These are phyloP conservation scores for Pistacia atlantica DNA, from an alignment of 345 rosid species.

Conservation along the genomic window DNA sequence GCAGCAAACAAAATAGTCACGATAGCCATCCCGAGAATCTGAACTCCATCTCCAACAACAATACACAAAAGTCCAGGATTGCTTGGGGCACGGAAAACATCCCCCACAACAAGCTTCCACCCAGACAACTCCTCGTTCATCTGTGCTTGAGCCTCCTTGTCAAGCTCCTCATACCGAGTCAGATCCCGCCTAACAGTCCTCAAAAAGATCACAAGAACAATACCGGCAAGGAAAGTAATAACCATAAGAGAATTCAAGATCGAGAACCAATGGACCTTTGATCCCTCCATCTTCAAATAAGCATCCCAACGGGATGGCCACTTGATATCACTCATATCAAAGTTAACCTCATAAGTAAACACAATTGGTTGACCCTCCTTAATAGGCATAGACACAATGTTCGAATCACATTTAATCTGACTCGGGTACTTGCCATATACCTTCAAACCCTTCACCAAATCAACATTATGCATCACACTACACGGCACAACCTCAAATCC, in stretches of 20 bases:
- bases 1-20: slow-evolving; percentile 74
- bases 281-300: slow-evolving; percentile 77
- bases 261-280: slow-evolving; percentile 92
- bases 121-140: slow-evolving; percentile 94
- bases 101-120: slow-evolving; percentile 82
- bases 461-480: slow-evolving; percentile 57
- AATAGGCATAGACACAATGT: slow-evolving; percentile 62
- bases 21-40: slow-evolving; percentile 75
- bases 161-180: slow-evolving; percentile 86
- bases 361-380: slow-evolving; percentile 75
- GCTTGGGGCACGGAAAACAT: slow-evolving; percentile 69
- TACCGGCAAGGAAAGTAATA: slow-evolving; percentile 86
- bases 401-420: slow-evolving; percentile 71
- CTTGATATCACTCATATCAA: slow-evolving; percentile 74
- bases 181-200: slow-evolving; percentile 88
- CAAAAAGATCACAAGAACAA: slow-evolving; percentile 82
- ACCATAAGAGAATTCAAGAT: slow-evolving; percentile 83
- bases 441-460: slow-evolving; percentile 53
- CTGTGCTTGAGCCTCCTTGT: slow-evolving; percentile 90
- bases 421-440: slow-evolving; percentile 62
- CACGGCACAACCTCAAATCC: slow-evolving; percentile 91
- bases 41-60: slow-evolving; percentile 77
- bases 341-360: slow-evolving; percentile 74
- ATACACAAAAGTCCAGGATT: slow-evolving; percentile 62
- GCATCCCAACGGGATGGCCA: slow-evolving; percentile 98